Conservation (phyloP, 768 basidiomycete species). For the Cystobasidiopsis lactophilus region DNA sequence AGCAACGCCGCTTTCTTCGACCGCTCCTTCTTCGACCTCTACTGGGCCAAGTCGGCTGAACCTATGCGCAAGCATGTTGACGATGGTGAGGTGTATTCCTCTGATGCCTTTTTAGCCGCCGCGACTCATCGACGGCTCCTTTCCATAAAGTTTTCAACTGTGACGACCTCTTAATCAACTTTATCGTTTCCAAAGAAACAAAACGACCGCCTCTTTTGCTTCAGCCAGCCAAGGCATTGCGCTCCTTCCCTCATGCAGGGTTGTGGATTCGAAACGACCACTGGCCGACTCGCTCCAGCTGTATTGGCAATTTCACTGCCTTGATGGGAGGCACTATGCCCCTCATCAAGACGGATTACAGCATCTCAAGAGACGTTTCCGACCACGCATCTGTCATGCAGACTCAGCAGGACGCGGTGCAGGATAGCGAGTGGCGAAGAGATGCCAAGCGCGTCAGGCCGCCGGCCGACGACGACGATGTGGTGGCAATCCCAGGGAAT, state of each 20-base stretch:
- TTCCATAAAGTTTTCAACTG: slow-evolving; percentile 13
- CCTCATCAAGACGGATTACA: not conserved
- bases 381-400: too few species aligned
- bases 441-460: too few species aligned
- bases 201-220: slow-evolving; percentile 13
- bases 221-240: slow-evolving; percentile 11
- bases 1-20: slow-evolving; percentile 14
- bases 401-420: too few species aligned
- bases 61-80: slow-evolving; percentile 13
- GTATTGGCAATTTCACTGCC: not conserved
- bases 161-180: slow-evolving; percentile 19
- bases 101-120: not conserved
- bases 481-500: too few species aligned
- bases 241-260: slow-evolving; percentile 10
- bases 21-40: slow-evolving; percentile 11
- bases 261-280: slow-evolving; percentile 4
- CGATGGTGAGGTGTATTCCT: slow-evolving; percentile 11
- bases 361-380: not conserved
- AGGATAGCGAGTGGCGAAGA: too few species aligned
- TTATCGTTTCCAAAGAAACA: slow-evolving; percentile 16
- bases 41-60: slow-evolving; percentile 10
- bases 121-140: not conserved
- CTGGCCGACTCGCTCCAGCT: not conserved
- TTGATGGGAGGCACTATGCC: not conserved
- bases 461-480: too few species aligned